These are phyloP conservation scores for Clarireedia paspali DNA, from an alignment of 2,329 filamentous ascomycete genomes.

Conservation along the genomic window DNA sequence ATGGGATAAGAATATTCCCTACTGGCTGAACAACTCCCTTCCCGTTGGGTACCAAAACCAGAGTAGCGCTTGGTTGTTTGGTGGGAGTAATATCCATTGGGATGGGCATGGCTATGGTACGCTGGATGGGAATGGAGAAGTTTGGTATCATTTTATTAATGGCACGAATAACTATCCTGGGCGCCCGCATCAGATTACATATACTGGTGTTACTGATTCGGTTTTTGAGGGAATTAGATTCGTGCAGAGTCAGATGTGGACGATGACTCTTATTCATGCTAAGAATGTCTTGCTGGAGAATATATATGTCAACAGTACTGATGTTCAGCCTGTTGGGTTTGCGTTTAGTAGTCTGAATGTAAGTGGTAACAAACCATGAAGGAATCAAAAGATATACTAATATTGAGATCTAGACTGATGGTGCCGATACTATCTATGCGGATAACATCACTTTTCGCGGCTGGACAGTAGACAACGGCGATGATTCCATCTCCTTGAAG, in stretches of 20 bases:
- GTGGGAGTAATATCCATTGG: slow-evolving; percentile 43
- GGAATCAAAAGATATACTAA: not conserved
- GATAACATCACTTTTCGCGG: slow-evolving; percentile 43
- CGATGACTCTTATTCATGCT: slow-evolving; percentile 36
- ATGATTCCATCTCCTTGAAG: slow-evolving; percentile 47
- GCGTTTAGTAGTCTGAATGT: slow-evolving; percentile 7
- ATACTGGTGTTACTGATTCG: slow-evolving; percentile 39
- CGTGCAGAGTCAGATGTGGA: slow-evolving; percentile 54
- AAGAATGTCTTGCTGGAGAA: slow-evolving; percentile 39
- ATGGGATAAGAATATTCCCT: not conserved
- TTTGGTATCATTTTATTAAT: slow-evolving; percentile 47
- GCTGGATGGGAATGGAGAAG: slow-evolving; percentile 51
- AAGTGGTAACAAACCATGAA: not conserved
- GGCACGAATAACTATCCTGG: slow-evolving; percentile 38
- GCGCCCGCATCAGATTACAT: slow-evolving; percentile 45
- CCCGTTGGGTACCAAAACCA: slow-evolving; percentile 48
- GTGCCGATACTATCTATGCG: slow-evolving; percentile 44
- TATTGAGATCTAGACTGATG: slow-evolving; percentile 41
- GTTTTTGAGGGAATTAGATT: slow-evolving; percentile 42
- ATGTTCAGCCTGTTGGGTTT: not conserved
- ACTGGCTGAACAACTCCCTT: slow-evolving; percentile 32
- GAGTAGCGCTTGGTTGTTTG: slow-evolving; percentile 45
- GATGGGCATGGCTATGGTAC: slow-evolving; percentile 44
- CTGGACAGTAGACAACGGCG: slow-evolving; percentile 44
- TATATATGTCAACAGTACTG: slow-evolving; percentile 45